Percentiles rank a stretch among this genome's conserved stretches.
These are phyloP conservation scores for Antitrichia curtipendula DNA, from an alignment of 225 moss, liverwort and hornwort species.

Conservation along the genomic window DNA sequence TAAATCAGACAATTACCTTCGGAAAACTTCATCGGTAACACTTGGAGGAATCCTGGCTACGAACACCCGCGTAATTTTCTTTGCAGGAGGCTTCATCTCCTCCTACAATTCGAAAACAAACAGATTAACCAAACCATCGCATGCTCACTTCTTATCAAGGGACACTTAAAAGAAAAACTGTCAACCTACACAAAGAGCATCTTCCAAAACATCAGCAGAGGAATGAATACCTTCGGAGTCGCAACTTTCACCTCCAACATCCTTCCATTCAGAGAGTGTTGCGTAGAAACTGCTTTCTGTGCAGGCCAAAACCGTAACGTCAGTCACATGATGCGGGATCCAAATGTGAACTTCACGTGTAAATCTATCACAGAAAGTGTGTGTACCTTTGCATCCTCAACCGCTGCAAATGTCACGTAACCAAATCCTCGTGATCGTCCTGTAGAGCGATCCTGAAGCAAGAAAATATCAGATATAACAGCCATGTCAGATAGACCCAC, in stretches of 20 bases:
- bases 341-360: background rate
- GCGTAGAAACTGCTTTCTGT: constrained; percentile 88
- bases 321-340: background rate
- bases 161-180: background rate
- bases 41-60: constrained; percentile 94
- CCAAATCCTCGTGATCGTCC: constrained; percentile 96
- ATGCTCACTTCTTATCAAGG: background rate
- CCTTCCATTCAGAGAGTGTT: constrained; percentile 82
- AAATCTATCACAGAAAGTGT: background rate
- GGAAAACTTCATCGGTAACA: constrained; percentile 85
- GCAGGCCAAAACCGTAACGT: background rate
- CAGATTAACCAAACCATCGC: background rate
- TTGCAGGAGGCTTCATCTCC: constrained; percentile 96
- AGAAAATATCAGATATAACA: background rate
- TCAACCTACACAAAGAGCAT: background rate
- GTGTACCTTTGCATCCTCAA: constrained; percentile 83
- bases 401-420: constrained; percentile 83
- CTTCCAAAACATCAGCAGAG: background rate
- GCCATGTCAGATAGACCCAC: background rate
- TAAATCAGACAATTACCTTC: constrained; percentile 25
- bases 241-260: constrained; percentile 98
- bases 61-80: constrained; percentile 94
- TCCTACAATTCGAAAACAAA: constrained; percentile 27
- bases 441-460: constrained; percentile 76
- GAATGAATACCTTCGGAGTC: constrained; percentile 61